phyloP scores from a whole-genome alignment of 345 rosid species.

The Arabidopsis arenosa region DNA sequence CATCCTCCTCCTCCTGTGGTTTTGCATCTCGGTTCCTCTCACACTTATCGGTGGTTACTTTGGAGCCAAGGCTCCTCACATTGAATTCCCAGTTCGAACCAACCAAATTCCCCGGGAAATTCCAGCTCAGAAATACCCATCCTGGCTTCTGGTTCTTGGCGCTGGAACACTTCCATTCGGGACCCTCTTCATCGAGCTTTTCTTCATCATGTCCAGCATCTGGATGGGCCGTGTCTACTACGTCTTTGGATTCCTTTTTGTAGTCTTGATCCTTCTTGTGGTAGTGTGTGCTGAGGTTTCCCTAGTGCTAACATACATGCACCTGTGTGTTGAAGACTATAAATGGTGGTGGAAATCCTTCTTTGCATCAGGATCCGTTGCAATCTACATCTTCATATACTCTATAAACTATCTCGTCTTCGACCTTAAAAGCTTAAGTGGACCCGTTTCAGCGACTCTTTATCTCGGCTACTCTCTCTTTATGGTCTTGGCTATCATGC shows the following conservation, averaged over 20 bases:
- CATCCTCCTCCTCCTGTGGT: conserved; percentile 63
- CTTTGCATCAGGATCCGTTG: conserved; percentile 80
- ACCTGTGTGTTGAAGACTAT: conserved; percentile 76
- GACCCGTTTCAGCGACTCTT: conserved; percentile 70
- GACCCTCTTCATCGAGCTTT: conserved; percentile 78
- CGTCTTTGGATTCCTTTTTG: conserved; percentile 67
- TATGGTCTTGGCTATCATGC: conserved; percentile 77
- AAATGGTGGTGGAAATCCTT: conserved; percentile 87
- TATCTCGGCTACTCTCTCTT: conserved; percentile 71
- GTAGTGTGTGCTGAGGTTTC: conserved; percentile 81
- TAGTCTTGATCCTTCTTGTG: conserved; percentile 67
- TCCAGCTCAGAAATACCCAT: conserved; percentile 78
- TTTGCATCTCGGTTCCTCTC: conserved; percentile 63
- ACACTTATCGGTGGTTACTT: conserved; percentile 71
- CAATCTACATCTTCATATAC: conserved; percentile 70
- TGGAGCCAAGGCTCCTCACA: conserved; percentile 69
- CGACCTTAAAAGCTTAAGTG: conserved; percentile 68
- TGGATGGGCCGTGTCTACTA: conserved; percentile 84
- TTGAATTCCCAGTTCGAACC: conserved; percentile 75
- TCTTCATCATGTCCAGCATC: conserved; percentile 79
- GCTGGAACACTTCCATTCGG: conserved; percentile 83
- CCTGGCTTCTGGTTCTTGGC: conserved; percentile 75
- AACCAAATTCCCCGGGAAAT: conserved; percentile 82
- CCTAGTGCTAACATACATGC: conserved; percentile 75
- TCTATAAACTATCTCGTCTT: conserved; percentile 70